Conservation (phyloP, 2,329 filamentous ascomycete species). For the Scopulariopsis brevicaulis region DNA sequence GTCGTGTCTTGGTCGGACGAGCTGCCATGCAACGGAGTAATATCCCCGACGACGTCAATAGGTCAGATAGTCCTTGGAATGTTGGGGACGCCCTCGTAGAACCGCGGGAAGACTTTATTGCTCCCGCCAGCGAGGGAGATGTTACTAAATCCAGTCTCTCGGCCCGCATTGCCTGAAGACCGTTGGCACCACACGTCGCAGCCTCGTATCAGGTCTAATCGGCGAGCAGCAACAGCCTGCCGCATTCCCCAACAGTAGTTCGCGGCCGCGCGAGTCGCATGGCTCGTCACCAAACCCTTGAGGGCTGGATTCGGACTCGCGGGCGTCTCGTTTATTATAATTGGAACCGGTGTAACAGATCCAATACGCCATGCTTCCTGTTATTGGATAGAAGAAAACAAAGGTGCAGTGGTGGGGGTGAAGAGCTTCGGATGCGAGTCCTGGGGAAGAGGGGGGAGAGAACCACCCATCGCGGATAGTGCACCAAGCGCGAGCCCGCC, state of each 20-base stretch:
- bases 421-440: not conserved
- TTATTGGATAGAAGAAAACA: not conserved
- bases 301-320: not conserved
- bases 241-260: not conserved
- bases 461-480: not conserved
- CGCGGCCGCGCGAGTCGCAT: not conserved
- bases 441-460: not conserved
- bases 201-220: not conserved
- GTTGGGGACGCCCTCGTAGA: not conserved
- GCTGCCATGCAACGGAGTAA: not conserved
- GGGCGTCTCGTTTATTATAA: not conserved
- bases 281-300: not conserved
- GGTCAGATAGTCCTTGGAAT: not conserved
- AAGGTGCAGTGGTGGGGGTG: not conserved
- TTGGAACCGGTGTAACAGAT: not conserved
- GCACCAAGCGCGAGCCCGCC: not conserved
- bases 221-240: not conserved
- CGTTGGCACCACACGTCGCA: not conserved
- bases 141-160: not conserved
- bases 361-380: not conserved
- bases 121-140: not conserved
- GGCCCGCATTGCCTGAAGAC: not conserved
- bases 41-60: not conserved
- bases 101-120: not conserved
- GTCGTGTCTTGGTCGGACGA: not conserved